These are phyloP conservation scores for Oryza officinalis DNA, from an alignment of 176 grass and related monocot species.

Conservation along the genomic window DNA sequence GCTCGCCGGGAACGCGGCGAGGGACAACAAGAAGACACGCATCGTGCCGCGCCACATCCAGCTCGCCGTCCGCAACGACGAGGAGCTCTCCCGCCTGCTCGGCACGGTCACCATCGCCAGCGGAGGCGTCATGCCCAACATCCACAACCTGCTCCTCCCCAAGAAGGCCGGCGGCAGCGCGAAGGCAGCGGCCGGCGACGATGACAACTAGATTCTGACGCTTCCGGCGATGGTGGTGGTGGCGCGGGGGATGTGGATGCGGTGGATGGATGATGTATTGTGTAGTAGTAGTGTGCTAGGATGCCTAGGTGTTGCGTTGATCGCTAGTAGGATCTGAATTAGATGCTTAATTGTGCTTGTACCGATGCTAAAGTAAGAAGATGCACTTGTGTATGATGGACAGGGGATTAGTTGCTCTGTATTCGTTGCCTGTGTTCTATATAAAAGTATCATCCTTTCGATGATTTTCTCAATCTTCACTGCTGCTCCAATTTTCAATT, in stretches of 20 bases:
- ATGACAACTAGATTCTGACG: constrained; percentile 47
- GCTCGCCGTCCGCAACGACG: constrained; percentile 92
- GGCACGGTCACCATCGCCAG: constrained; percentile 94
- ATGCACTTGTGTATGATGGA: neutral
- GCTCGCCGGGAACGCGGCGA: constrained; percentile 88
- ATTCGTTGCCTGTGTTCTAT: constrained; percentile 33
- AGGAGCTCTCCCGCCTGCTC: constrained; percentile 89
- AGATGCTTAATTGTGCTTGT: constrained; percentile 8
- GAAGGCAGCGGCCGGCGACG: constrained; percentile 74
- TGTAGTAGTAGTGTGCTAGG: constrained; percentile 36
- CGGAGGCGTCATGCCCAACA: constrained; percentile 98
- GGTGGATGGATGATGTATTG: neutral
- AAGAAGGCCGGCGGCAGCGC: constrained; percentile 68
- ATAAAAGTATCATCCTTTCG: constrained; percentile 14
- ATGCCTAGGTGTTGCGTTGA: constrained; percentile 28
- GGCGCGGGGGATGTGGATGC: neutral
- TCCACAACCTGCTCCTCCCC: constrained; percentile 95
- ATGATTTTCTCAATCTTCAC: neutral
- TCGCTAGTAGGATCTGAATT: neutral
- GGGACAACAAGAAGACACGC: constrained; percentile 97
- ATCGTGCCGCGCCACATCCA: constrained; percentile 99
- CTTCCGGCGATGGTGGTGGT: neutral
- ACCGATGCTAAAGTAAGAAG: neutral
- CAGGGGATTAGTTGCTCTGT: constrained; percentile 25
- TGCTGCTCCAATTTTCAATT: neutral